phyloP scores from a whole-genome alignment of 495 filamentous ascomycete species.

The Saxispiralis lemnorum region DNA sequence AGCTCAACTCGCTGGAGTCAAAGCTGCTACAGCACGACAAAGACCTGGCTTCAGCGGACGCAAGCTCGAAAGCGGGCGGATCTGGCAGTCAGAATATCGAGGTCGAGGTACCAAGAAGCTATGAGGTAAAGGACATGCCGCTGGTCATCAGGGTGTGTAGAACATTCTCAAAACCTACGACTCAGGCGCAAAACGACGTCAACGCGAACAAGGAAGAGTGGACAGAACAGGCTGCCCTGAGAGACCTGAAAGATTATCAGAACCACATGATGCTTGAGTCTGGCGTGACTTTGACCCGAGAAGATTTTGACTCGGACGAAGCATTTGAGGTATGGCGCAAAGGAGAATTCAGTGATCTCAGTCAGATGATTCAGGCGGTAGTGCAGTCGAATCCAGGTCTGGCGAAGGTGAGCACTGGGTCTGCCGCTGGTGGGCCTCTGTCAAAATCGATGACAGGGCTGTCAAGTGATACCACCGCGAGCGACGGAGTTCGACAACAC shows the following conservation, averaged over 20 bases:
- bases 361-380: constrained; percentile 83
- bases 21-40: constrained; percentile 93
- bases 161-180: constrained; percentile 62
- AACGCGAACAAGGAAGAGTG: constrained; percentile 60
- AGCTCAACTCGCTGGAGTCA: constrained; percentile 67
- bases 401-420: constrained; percentile 44
- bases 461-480: constrained; percentile 37
- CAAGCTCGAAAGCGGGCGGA: constrained; percentile 35
- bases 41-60: constrained; percentile 42
- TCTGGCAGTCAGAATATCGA: constrained; percentile 45
- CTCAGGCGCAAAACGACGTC: constrained; percentile 69
- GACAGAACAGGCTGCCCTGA: constrained; percentile 80
- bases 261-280: constrained; percentile 67
- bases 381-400: constrained; percentile 74
- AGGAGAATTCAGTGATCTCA: constrained; percentile 60
- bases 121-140: constrained; percentile 92
- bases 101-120: constrained; percentile 61
- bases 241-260: constrained; percentile 85
- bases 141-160: constrained; percentile 71
- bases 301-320: constrained; percentile 84
- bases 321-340: constrained; percentile 82
- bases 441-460: constrained; percentile 28
- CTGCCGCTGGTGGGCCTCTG: constrained; percentile 18
- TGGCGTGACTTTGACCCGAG: constrained; percentile 53
- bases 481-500: constrained; percentile 23